These are phyloP conservation scores for Colletotrichum somersetense DNA, from an alignment of 2,329 filamentous ascomycete species.

Conservation along the genomic window DNA sequence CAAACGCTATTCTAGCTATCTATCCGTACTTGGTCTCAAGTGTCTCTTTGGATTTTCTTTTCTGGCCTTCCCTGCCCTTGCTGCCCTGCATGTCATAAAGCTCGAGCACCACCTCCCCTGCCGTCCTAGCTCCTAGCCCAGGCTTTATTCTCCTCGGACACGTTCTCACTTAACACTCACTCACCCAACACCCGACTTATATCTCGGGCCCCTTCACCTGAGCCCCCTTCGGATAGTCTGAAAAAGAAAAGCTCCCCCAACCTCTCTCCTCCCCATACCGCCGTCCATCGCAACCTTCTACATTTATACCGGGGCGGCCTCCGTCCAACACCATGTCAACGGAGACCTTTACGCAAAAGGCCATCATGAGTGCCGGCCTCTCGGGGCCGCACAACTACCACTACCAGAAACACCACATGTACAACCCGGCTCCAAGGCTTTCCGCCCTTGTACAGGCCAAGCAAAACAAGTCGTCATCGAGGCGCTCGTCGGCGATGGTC, in stretches of 20 bases:
- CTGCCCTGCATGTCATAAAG: conserved; percentile 40
- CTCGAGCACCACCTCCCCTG: conserved; percentile 36
- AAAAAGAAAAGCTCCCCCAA: conserved; percentile 8
- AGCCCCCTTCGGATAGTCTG: conserved; percentile 11
- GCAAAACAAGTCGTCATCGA: conserved; percentile 29
- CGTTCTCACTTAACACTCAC: conserved; percentile 1
- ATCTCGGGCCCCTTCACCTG: conserved; percentile 36
- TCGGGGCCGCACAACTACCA: conserved; percentile 39
- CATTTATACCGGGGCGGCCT: background rate
- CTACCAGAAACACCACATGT: conserved; percentile 33
- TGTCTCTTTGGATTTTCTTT: conserved; percentile 8
- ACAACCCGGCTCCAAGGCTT: conserved; percentile 37
- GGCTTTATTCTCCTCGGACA: conserved; percentile 19
- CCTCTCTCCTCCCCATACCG: background rate
- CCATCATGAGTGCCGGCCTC: conserved; percentile 37
- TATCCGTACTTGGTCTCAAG: conserved; percentile 1
- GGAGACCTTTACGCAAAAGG: conserved; percentile 38
- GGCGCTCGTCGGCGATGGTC: conserved; percentile 19
- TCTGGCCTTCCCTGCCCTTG: conserved; percentile 9
- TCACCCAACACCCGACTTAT: conserved; percentile 23
- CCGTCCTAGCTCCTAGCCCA: conserved; percentile 12
- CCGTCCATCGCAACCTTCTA: background rate
- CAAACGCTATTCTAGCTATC: conserved; percentile 27
- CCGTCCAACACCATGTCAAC: conserved; percentile 33
- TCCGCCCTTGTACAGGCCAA: conserved; percentile 35